Percentiles rank a stretch among this genome's conserved stretches.
These are phyloP conservation scores for Aspergillus asperescens DNA, from an alignment of 495 filamentous ascomycete genomes.

Conservation along the genomic window DNA sequence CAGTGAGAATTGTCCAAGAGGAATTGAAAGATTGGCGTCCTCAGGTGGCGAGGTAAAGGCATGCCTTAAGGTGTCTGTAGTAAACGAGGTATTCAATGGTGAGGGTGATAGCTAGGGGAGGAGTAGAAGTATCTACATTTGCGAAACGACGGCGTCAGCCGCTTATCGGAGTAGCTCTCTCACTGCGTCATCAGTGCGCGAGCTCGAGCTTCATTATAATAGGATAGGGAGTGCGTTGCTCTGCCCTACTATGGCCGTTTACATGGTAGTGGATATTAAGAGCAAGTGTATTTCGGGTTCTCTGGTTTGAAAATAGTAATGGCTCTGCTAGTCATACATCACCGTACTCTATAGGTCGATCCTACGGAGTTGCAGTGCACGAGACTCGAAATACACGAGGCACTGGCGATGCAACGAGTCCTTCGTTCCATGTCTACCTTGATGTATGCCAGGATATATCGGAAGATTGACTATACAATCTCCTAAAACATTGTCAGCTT, in stretches of 20 bases:
- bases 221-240: not conserved
- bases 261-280: no score
- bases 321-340: no score
- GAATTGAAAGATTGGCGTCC: constrained; percentile 3
- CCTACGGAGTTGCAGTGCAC: no score
- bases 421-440: no score
- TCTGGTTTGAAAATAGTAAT: no score
- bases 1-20: not conserved
- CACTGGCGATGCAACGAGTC: no score
- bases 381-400: no score
- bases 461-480: no score
- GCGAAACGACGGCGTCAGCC: constrained; percentile 10
- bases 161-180: constrained; percentile 18
- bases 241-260: no score
- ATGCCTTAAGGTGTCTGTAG: constrained; percentile 11
- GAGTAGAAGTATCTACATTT: constrained; percentile 1
- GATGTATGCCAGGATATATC: no score
- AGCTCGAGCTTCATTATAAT: not conserved
- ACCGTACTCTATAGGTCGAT: no score
- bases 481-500: not conserved
- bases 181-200: constrained; percentile 22
- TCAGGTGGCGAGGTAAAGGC: constrained; percentile 17
- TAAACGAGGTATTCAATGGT: not conserved
- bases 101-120: not conserved
- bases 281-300: no score